Conservation (phyloP, 352 stramenopile species). For the Blastocystis sp. region DNA sequence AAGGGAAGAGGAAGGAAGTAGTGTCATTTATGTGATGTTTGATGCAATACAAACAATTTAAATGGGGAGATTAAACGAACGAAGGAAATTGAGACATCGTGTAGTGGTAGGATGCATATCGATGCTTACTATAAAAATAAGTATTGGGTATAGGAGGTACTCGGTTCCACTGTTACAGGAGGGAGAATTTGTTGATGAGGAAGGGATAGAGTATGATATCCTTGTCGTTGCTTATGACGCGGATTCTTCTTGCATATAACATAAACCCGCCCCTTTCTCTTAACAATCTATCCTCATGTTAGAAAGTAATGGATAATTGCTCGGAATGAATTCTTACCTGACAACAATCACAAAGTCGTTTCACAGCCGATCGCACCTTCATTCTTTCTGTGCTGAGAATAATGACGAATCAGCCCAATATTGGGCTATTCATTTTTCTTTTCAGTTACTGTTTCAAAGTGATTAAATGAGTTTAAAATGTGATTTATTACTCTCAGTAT, state of each 20-base stretch:
- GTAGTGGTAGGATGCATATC: neutral
- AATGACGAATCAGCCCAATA: too few relatives aligned
- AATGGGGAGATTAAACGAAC: slow-evolving; percentile 29
- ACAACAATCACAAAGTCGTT: slow-evolving; percentile 84
- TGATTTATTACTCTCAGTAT: too few relatives aligned
- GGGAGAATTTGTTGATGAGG: neutral
- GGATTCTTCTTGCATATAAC: slow-evolving; percentile 85
- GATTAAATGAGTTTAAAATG: too few relatives aligned
- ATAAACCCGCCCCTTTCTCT: slow-evolving; percentile 81
- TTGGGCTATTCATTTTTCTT: too few relatives aligned
- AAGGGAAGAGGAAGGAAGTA: slow-evolving; percentile 72
- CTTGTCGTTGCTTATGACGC: slow-evolving; percentile 86
- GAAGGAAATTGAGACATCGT: slow-evolving; percentile 26
- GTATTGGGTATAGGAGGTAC: neutral
- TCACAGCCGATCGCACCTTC: slow-evolving; percentile 85
- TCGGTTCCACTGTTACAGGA: neutral
- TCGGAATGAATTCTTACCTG: slow-evolving; percentile 65
- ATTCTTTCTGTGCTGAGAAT: slow-evolving; percentile 71
- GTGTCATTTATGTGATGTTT: neutral
- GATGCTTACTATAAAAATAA: neutral
- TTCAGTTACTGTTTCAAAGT: too few relatives aligned
- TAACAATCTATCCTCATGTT: slow-evolving; percentile 76
- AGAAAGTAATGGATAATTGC: neutral
- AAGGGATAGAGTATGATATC: slow-evolving; percentile 78
- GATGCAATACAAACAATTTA: slow-evolving; percentile 14